These are phyloP conservation scores for Kewa caespitosa DNA, from an alignment of 179 eudicot species.

Conservation along the genomic window DNA sequence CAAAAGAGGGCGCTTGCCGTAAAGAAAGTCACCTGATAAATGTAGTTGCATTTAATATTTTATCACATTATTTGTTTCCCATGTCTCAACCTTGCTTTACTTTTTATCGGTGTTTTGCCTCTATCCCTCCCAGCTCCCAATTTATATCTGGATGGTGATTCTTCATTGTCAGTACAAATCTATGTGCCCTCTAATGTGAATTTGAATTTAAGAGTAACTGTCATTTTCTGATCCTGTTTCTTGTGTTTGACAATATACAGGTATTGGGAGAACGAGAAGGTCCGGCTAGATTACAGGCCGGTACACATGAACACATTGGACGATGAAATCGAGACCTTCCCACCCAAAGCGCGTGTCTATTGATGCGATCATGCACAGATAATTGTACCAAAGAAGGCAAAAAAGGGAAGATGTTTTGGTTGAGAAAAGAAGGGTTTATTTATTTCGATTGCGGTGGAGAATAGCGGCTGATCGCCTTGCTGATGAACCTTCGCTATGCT, in stretches of 20 bases:
- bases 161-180: background rate
- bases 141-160: background rate
- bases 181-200: background rate
- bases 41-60: background rate
- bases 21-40: background rate
- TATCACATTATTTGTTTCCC: background rate
- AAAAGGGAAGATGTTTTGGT: background rate
- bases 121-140: too few species aligned
- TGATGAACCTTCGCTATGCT: slow-evolving; percentile 15
- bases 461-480: slow-evolving; percentile 23
- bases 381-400: slow-evolving; percentile 3
- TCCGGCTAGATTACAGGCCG: slow-evolving; percentile 82
- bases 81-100: background rate
- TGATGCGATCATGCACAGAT: slow-evolving; percentile 26
- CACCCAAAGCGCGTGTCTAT: slow-evolving; percentile 96
- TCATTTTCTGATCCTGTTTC: background rate
- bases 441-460: slow-evolving; percentile 18
- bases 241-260: slow-evolving; percentile 38
- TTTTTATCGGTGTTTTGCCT: too few species aligned
- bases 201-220: background rate
- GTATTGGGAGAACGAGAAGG: slow-evolving; percentile 91
- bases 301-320: slow-evolving; percentile 95
- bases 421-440: slow-evolving; percentile 11
- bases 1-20: too few species aligned
- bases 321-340: slow-evolving; percentile 79